phyloP scores from a whole-genome alignment of 208 protist species.

The Leishmania major region DNA sequence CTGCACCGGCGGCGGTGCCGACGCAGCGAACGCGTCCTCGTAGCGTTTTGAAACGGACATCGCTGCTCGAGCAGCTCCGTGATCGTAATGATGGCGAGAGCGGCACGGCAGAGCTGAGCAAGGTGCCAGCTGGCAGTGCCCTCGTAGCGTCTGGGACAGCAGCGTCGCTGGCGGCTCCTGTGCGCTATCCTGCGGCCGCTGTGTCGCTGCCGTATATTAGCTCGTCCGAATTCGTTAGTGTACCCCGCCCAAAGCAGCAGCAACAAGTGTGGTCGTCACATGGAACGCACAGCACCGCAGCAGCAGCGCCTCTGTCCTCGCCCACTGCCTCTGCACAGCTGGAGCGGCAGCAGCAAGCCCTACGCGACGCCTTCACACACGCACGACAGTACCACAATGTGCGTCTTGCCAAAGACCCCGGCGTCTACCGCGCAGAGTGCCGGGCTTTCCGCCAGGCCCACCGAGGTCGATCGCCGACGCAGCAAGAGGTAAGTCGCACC shows the following conservation, averaged over 20 bases:
- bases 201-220: background rate
- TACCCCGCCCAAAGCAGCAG: background rate
- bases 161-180: background rate
- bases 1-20: background rate
- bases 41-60: constrained; percentile 1
- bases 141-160: background rate
- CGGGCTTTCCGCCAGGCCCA: constrained; percentile 59
- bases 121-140: background rate
- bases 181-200: background rate
- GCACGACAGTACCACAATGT: constrained; percentile 44
- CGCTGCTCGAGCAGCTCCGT: constrained; percentile 22
- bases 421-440: constrained; percentile 52
- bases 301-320: background rate
- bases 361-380: constrained; percentile 35
- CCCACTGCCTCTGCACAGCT: background rate
- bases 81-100: background rate
- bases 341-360: constrained; percentile 15
- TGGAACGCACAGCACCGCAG: constrained; percentile 5
- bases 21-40: constrained; percentile 1
- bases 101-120: background rate
- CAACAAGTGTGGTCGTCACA: background rate
- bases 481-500: constrained; percentile 52
- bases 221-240: background rate
- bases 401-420: constrained; percentile 55
- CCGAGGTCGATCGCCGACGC: constrained; percentile 34